Evolutionary conservation across 2,329 filamentous ascomycete genomes (phyloP), one percentile per base, ranked within the genome.

Genomic region (Ambrosiella beaveri): DNA sequence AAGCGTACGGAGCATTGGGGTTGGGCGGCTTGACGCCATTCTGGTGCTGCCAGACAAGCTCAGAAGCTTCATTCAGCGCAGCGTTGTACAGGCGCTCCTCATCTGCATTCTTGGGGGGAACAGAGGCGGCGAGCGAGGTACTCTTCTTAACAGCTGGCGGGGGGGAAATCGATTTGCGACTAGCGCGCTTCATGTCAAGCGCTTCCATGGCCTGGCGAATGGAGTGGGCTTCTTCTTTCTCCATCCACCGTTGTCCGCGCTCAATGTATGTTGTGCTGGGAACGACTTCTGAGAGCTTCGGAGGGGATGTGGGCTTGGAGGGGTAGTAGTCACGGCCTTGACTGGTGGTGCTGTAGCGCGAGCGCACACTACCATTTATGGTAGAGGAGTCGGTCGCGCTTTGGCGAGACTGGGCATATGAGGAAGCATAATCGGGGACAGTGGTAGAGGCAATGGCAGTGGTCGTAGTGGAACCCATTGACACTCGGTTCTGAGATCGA

Each of bases 41-140:
- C 66, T 84, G 76, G 66, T 91, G 86, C 65, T 82, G 80, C 77
- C 81, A 89, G 49, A 91, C 86, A 51, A 91, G 74, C 67, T 90
- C 85, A 1, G 85, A 82, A 9, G 86, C 86, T 68, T 91, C 86
- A 61, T 88, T 74, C 61, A 87, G 80, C 37, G 86, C 86, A 45
- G 84, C 83, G 11, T 79, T 73, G 66, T 86, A 85, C 54, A 90
- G 68, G 50, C 78, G 78, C 60, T 74, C 68, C 60, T 84, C 81
- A 17, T 84, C 81, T 1, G 81, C 75, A 36, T 74, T 71, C 45
- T 66, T 61, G 6, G 61, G 63, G 58, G 39, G 65, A 63, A n/a
- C 62, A 2, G 59, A 61, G 15, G 59, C 59, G 11, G 59, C 59
- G 37, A 61, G 55, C 13, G 59, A 61, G 2, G 56, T 52, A 7